Base-by-base conservation (phyloP, 2,329 filamentous ascomycete species). In the Teratosphaeriaceae sp. region DNA sequence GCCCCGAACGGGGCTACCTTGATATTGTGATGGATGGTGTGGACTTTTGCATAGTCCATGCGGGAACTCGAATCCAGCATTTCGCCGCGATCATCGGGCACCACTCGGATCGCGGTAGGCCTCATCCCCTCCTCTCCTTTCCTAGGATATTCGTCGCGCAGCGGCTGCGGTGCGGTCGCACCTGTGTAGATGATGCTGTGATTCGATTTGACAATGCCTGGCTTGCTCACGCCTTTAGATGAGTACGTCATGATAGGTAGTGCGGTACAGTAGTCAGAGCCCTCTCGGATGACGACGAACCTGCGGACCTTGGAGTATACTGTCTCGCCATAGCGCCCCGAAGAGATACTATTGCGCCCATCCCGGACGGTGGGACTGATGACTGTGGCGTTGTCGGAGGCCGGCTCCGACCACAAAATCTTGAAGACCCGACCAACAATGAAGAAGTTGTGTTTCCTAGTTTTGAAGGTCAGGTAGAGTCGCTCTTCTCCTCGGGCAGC, bases 191-290 rank as follows among this genome's bases (percentile, higher is more conserved):
- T 54, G 23, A 60, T 48, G 9, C 42, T 44, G 33, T 60, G 55
- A 4, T 60, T 52, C 5, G 46, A 45, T 16, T 52, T 51, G 3
- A 19, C 44, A 1, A 52, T 31, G 1, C 42, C 33, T 2, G 8
- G 24, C 22, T 54, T 55, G 2, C 33, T 18, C 0, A 56, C 49
- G 2, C 53, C 57, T 26, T 40, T 43, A 5, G 38, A 23, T 8
- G 46, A 40, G 29, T 60, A 60, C 0, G 51, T 58, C 8, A 43
- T 36, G 26, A 61, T 56, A 2, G 56, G 55, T 2, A 57, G n/a
- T 3, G 48, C 52, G 31, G 21, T 46, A 22, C 52, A 56, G 20
- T 45, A 53, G 7, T 27, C 22, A 1, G 27, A 16, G 1, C 43
- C 46, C 16, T 47, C 48, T 20, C 53, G 40, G 9, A 59, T 45